A percentile compares a stretch with the other conserved stretches of the same genome.
Conservation (phyloP, 2,329 filamentous ascomycete genomes). For the Coniochaeta sp. region DNA sequence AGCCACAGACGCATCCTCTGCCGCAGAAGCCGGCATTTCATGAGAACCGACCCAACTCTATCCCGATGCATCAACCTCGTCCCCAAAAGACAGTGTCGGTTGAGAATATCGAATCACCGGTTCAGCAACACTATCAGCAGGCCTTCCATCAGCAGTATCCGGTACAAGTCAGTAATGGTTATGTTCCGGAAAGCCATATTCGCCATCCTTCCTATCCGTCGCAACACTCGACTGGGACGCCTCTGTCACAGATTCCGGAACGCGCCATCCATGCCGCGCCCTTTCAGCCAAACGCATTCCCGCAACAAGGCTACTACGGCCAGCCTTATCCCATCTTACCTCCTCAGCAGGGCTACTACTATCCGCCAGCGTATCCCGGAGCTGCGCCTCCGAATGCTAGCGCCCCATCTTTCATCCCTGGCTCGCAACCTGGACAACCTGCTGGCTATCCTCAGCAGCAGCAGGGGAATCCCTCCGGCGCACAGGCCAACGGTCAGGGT, state of each 20-base stretch:
- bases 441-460: slow-evolving; percentile 33
- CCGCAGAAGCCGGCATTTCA: slow-evolving; percentile 51
- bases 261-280: slow-evolving; percentile 83
- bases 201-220: slow-evolving; percentile 63
- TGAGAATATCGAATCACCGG: slow-evolving; percentile 81
- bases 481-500: slow-evolving; percentile 34
- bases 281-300: slow-evolving; percentile 71
- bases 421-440: slow-evolving; percentile 36
- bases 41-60: slow-evolving; percentile 43
- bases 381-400: slow-evolving; percentile 27
- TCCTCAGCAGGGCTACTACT: slow-evolving; percentile 59
- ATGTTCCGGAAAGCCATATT: slow-evolving; percentile 52
- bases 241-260: slow-evolving; percentile 86
- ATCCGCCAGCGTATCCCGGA: slow-evolving; percentile 44
- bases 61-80: slow-evolving; percentile 86
- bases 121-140: slow-evolving; percentile 56
- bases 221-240: slow-evolving; percentile 67
- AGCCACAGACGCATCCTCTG: slow-evolving; percentile 50
- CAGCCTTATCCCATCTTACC: slow-evolving; percentile 47
- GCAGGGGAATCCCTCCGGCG: slow-evolving; percentile 27
- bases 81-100: slow-evolving; percentile 93
- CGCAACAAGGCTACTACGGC: slow-evolving; percentile 50
- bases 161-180: slow-evolving; percentile 54
- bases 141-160: slow-evolving; percentile 96
- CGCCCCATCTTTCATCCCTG: slow-evolving; percentile 51